Percentiles rank a stretch among this genome's conserved stretches.
These are phyloP conservation scores for Coemansia reversa DNA, from an alignment of 192 early-diverging fungal species.

Conservation along the genomic window DNA sequence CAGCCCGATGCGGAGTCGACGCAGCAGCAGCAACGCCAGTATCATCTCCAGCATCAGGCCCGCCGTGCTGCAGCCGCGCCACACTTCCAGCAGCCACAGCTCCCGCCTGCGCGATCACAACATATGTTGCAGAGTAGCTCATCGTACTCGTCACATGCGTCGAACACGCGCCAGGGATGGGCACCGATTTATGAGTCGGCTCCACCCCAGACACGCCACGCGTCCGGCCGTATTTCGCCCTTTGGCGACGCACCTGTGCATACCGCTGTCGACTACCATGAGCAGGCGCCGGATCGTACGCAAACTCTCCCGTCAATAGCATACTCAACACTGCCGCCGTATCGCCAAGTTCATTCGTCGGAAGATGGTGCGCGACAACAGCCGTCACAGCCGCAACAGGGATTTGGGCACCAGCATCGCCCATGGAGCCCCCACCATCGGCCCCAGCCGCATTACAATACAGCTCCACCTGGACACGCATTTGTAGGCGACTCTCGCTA, in stretches of 20 bases:
- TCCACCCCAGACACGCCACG: constrained; percentile 2
- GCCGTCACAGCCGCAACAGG: constrained; percentile 4
- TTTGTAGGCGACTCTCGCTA: constrained; percentile 37
- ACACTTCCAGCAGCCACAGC: constrained; percentile 4
- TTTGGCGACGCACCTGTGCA: constrained; percentile 5
- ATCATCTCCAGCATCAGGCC: constrained; percentile 12
- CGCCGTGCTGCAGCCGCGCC: neutral
- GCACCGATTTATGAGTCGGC: constrained; percentile 19
- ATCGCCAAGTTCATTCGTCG: constrained; percentile 15
- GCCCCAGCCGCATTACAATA: constrained; percentile 32
- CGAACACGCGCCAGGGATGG: constrained; percentile 11
- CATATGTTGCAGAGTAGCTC: constrained; percentile 6
- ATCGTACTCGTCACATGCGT: constrained; percentile 10
- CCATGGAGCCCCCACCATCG: constrained; percentile 54
- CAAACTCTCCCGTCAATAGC: constrained; percentile 2
- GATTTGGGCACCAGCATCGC: constrained; percentile 28
- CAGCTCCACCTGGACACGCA: constrained; percentile 23
- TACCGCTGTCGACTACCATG: constrained; percentile 15
- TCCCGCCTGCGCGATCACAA: constrained; percentile 2
- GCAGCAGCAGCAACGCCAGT: constrained; percentile 14
- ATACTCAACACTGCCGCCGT: constrained; percentile 4
- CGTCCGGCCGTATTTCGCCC: constrained; percentile 9
- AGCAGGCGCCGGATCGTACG: constrained; percentile 1
- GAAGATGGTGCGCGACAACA: constrained; percentile 24
- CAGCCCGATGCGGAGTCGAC: constrained; percentile 4